Percentiles rank a stretch among this genome's conserved stretches.
phyloP scores from a whole-genome alignment of 495 filamentous ascomycete genomes.

The Cercophora samala region DNA sequence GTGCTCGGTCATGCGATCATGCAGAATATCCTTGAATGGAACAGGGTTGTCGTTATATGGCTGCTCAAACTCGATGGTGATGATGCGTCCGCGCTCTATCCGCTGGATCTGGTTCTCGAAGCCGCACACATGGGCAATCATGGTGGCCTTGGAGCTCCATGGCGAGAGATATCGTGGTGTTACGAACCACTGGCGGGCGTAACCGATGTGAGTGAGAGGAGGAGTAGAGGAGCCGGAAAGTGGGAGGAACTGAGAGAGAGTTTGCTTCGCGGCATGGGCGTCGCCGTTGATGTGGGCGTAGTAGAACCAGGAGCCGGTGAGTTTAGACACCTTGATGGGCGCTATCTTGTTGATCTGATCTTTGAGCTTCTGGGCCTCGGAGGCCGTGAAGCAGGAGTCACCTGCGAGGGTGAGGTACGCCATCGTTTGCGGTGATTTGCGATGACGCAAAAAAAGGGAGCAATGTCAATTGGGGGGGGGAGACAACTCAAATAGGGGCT shows the following conservation, averaged over 20 bases:
- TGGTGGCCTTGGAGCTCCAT: slow-evolving; percentile 95
- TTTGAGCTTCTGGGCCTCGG: slow-evolving; percentile 49
- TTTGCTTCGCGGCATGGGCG: slow-evolving; percentile 30
- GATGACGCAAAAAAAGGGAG: slow-evolving; percentile 9
- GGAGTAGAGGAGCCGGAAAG: slow-evolving; percentile 24
- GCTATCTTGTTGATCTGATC: slow-evolving; percentile 45
- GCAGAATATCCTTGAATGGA: slow-evolving; percentile 65
- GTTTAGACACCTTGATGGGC: slow-evolving; percentile 38
- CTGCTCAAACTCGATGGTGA: slow-evolving; percentile 59
- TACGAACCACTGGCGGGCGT: slow-evolving; percentile 55
- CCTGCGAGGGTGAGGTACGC: slow-evolving; percentile 40
- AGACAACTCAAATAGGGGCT: neutral
- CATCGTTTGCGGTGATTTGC: slow-evolving; percentile 21
- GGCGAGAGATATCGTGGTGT: slow-evolving; percentile 87
- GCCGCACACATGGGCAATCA: slow-evolving; percentile 89
- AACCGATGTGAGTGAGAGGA: slow-evolving; percentile 32
- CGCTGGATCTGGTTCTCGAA: slow-evolving; percentile 68
- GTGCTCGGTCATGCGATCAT: slow-evolving; percentile 92
- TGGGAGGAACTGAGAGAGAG: slow-evolving; percentile 44
- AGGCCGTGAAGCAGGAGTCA: slow-evolving; percentile 49
- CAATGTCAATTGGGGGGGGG: neutral
- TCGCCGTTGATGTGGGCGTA: slow-evolving; percentile 45
- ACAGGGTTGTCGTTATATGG: slow-evolving; percentile 47
- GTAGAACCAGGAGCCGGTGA: slow-evolving; percentile 52
- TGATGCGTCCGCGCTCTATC: slow-evolving; percentile 80